phyloP scores from a whole-genome alignment of 2,329 filamentous ascomycete genomes.

The Aphanocladium album region DNA sequence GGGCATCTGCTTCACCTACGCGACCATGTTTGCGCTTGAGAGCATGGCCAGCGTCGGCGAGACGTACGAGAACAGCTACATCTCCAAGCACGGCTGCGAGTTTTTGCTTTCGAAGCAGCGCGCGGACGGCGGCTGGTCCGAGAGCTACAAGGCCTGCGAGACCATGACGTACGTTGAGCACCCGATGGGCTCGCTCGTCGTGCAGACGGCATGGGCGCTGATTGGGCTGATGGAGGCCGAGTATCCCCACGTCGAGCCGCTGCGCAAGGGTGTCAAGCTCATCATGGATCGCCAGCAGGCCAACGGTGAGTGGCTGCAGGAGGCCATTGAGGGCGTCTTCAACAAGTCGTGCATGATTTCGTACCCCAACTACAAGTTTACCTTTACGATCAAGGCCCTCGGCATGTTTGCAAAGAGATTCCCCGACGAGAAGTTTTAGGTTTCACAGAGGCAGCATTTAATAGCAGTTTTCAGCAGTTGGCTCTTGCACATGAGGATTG shows the following conservation, averaged over 20 bases:
- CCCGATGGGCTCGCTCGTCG: conserved; percentile 72
- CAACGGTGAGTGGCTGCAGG: conserved; percentile 93
- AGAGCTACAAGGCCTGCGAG: conserved; percentile 85
- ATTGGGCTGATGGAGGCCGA: conserved; percentile 77
- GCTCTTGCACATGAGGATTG: background rate
- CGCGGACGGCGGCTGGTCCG: conserved; percentile 91
- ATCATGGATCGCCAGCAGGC: conserved; percentile 79
- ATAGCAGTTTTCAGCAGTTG: background rate
- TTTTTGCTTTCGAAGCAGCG: conserved; percentile 84
- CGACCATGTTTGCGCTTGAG: conserved; percentile 92
- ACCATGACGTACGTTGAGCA: conserved; percentile 71
- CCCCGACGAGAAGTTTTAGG: conserved; percentile 54
- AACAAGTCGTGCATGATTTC: conserved; percentile 99
- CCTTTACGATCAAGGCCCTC: conserved; percentile 88
- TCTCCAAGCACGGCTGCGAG: conserved; percentile 70
- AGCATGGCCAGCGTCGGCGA: conserved; percentile 78
- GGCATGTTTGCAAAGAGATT: conserved; percentile 79
- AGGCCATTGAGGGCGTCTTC: conserved; percentile 96
- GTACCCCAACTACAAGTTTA: conserved; percentile 98
- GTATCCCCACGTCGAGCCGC: conserved; percentile 68
- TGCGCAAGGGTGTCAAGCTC: conserved; percentile 70
- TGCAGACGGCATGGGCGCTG: conserved; percentile 89
- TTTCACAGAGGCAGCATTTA: background rate
- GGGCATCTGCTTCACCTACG: conserved; percentile 98
- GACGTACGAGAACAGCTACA: conserved; percentile 66